phyloP scores from a whole-genome alignment of 306 rosid genomes.

The Dalbergia cochinchinensis region DNA sequence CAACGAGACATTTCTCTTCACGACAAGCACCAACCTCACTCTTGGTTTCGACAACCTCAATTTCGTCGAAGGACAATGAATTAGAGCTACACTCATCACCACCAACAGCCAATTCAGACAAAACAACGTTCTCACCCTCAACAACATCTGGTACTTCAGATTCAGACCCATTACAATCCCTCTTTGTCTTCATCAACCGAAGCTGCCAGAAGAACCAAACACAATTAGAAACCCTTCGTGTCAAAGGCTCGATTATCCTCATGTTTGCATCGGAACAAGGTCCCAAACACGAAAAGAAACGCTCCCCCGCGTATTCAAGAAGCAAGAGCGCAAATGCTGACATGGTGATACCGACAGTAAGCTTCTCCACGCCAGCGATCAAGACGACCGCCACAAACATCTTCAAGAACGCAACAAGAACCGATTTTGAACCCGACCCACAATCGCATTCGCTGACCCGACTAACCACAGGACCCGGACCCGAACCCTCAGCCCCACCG shows the following conservation, averaged over 20 bases:
- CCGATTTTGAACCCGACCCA: slow-evolving; percentile 10
- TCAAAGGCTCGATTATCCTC: slow-evolving; percentile 5
- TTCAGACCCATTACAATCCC: background rate
- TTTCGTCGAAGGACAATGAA: slow-evolving; percentile 44
- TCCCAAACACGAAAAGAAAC: slow-evolving; percentile 34
- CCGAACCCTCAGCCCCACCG: slow-evolving; percentile 10
- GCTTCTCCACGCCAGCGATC: slow-evolving; percentile 52
- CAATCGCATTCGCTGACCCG: background rate
- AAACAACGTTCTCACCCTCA: background rate
- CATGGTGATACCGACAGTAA: slow-evolving; percentile 69
- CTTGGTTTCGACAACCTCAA: slow-evolving; percentile 53
- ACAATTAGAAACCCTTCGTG: slow-evolving; percentile 24
- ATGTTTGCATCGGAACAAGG: slow-evolving; percentile 37
- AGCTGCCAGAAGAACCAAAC: slow-evolving; percentile 35
- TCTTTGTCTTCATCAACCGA: slow-evolving; percentile 6
- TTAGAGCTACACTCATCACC: background rate
- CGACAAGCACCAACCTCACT: background rate
- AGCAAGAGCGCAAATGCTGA: slow-evolving; percentile 71
- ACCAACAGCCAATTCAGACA: slow-evolving; percentile 6
- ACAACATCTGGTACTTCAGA: background rate
- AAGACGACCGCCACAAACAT: slow-evolving; percentile 46
- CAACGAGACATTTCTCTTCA: background rate
- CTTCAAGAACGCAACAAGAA: slow-evolving; percentile 45
- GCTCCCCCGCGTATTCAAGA: slow-evolving; percentile 58
- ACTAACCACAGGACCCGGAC: background rate